Evolutionary conservation across 208 protist species (phyloP).

Genomic region (Leptomonas seymouri): DNA sequence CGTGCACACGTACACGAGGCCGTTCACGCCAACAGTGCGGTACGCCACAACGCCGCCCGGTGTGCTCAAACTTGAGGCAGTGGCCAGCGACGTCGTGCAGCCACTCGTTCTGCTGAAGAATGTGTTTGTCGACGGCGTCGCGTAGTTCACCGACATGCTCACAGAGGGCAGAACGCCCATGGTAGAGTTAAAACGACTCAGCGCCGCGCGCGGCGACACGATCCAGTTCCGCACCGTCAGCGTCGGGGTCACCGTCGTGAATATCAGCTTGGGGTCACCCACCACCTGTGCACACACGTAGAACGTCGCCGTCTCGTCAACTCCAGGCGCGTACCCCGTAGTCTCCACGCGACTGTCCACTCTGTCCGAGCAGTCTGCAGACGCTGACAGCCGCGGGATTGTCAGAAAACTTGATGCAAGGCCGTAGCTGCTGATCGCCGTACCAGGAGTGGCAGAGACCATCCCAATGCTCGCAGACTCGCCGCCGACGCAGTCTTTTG

Average conservation of each 20-base stretch:
- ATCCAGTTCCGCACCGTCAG: conserved; percentile 52
- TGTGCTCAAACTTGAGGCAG: conserved; percentile 16
- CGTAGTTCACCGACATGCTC: conserved; percentile 48
- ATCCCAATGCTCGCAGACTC: conserved; percentile 38
- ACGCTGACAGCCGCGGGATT: conserved; percentile 35
- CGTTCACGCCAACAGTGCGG: conserved; percentile 26
- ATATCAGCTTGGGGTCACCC: conserved; percentile 36
- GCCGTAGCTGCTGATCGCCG: conserved; percentile 47
- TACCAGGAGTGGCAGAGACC: conserved; percentile 35
- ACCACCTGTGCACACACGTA: conserved; percentile 55
- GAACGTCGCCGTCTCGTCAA: conserved; percentile 41
- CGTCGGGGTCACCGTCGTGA: conserved; percentile 56
- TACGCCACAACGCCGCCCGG: conserved; percentile 4
- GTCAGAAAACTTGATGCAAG: conserved; percentile 42
- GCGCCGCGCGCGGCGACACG: conserved; percentile 38
- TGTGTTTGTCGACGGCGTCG: conserved; percentile 42
- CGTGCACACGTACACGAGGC: conserved; percentile 61
- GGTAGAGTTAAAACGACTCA: conserved; percentile 41
- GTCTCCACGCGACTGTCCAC: conserved; percentile 25
- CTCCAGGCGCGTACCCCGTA: conserved; percentile 45
- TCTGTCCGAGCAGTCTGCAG: conserved; percentile 34
- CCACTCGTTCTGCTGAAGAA: conserved; percentile 41
- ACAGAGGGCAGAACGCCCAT: conserved; percentile 16
- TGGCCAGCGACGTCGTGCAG: conserved; percentile 32
- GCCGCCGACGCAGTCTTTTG: conserved; percentile 35